A percentile compares a stretch with the other conserved stretches of the same genome.
Conservation (phyloP, 768 basidiomycete genomes). For the Hericium erinaceus region DNA sequence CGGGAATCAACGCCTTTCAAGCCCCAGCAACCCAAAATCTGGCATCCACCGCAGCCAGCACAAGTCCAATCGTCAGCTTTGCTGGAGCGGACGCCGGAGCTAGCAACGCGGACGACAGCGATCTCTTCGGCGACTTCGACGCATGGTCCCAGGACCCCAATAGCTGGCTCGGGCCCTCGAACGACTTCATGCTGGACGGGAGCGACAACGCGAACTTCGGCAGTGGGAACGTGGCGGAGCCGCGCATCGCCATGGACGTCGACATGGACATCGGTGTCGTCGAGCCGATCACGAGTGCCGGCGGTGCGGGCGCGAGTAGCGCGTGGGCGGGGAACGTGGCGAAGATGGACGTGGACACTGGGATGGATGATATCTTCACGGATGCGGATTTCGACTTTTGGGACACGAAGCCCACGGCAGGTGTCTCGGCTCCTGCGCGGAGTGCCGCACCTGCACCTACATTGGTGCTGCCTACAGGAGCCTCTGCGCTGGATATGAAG, state of each 20-base stretch:
- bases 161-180: slow-evolving; percentile 7
- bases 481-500: too few species aligned
- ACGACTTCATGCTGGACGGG: slow-evolving; percentile 8
- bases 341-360: slow-evolving; percentile 21
- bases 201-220: not conserved
- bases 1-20: not conserved
- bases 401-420: slow-evolving; percentile 39
- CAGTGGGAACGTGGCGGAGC: not conserved
- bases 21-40: not conserved
- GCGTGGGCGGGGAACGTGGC: slow-evolving; percentile 8
- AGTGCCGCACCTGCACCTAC: slow-evolving; percentile 23
- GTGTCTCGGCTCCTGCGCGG: slow-evolving; percentile 16
- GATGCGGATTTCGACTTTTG: slow-evolving; percentile 90
- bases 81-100: slow-evolving; percentile 1
- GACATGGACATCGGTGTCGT: slow-evolving; percentile 41
- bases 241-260: slow-evolving; percentile 25
- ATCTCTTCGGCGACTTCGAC: slow-evolving; percentile 15
- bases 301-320: slow-evolving; percentile 9
- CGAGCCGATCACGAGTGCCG: slow-evolving; percentile 25
- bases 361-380: slow-evolving; percentile 41
- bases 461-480: slow-evolving; percentile 10
- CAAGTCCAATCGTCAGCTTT: not conserved
- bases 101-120: slow-evolving; percentile 6
- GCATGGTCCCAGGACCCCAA: slow-evolving; percentile 15
- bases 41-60: not conserved